phyloP scores from a whole-genome alignment of 2,329 filamentous ascomycete species.

The Neocucurbitaria cava region DNA sequence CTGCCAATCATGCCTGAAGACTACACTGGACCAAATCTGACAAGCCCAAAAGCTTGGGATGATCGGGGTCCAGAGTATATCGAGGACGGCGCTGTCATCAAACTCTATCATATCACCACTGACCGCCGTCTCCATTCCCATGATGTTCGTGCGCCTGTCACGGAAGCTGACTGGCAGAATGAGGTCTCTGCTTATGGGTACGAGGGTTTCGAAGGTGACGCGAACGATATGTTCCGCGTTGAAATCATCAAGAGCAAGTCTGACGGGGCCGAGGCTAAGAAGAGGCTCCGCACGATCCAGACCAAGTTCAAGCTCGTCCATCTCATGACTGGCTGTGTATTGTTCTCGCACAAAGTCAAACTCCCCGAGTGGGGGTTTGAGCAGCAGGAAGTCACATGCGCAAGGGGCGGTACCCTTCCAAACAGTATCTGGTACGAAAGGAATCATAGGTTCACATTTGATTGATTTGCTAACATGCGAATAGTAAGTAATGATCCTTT shows the following conservation, averaged over 20 bases:
- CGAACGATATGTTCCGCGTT: constrained; percentile 93
- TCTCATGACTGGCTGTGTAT: constrained; percentile 92
- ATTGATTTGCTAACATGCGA: too few species aligned
- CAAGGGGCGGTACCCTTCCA: constrained; percentile 85
- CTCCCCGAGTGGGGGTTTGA: constrained; percentile 97
- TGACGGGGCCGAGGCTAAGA: constrained; percentile 77
- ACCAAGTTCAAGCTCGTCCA: constrained; percentile 96
- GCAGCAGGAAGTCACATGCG: constrained; percentile 99
- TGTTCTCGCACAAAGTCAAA: constrained; percentile 99
- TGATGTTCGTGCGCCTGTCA: constrained; percentile 71
- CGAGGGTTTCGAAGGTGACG: constrained; percentile 94
- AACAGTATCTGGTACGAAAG: constrained; percentile 99
- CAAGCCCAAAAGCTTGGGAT: constrained; percentile 86
- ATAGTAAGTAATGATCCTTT: too few species aligned
- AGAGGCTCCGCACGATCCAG: constrained; percentile 89
- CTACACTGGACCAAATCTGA: constrained; percentile 75
- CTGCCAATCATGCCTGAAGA: constrained; percentile 72
- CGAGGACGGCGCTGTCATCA: constrained; percentile 79
- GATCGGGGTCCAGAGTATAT: constrained; percentile 72
- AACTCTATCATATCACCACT: constrained; percentile 83
- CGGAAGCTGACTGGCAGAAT: constrained; percentile 76
- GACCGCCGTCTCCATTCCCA: constrained; percentile 94
- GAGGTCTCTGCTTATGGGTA: constrained; percentile 97
- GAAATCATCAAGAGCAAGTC: constrained; percentile 95
- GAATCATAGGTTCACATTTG: too few species aligned